Conservation (phyloP, 2,329 filamentous ascomycete species). For the Calonectria naviculata region DNA sequence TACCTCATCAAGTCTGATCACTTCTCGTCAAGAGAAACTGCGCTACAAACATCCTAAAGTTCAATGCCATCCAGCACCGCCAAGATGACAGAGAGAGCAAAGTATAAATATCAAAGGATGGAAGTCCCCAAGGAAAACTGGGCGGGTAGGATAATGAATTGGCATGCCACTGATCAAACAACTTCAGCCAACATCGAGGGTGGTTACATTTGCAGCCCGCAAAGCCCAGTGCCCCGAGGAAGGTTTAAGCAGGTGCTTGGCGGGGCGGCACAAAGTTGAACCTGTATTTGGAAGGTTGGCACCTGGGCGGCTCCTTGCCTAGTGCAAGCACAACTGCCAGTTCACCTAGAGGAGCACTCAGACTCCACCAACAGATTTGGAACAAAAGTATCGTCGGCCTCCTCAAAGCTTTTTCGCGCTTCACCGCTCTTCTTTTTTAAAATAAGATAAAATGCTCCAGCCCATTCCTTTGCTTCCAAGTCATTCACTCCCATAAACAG, state of each 20-base stretch:
- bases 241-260: not conserved
- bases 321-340: not conserved
- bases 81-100: not conserved
- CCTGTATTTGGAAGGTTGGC: not conserved
- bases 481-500: slow-evolving; percentile 35
- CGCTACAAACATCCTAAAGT: not conserved
- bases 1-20: not conserved
- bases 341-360: too few species aligned
- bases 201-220: not conserved
- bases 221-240: not conserved
- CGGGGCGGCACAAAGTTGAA: not conserved
- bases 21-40: too few species aligned
- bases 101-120: not conserved
- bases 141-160: not conserved
- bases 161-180: not conserved
- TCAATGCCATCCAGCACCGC: too few species aligned
- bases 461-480: slow-evolving; percentile 24
- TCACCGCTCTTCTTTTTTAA: slow-evolving; percentile 33
- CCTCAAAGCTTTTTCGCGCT: slow-evolving; percentile 19
- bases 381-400: slow-evolving; percentile 7
- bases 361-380: too few species aligned
- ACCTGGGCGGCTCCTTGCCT: not conserved
- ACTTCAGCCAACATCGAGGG: not conserved
- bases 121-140: too few species aligned
- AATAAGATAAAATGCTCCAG: slow-evolving; percentile 16